A percentile compares a stretch with the other conserved stretches of the same genome.
Evolutionary conservation across 805 yeast species (phyloP).

Genomic region (Suhomyces xylopsoci): DNA sequence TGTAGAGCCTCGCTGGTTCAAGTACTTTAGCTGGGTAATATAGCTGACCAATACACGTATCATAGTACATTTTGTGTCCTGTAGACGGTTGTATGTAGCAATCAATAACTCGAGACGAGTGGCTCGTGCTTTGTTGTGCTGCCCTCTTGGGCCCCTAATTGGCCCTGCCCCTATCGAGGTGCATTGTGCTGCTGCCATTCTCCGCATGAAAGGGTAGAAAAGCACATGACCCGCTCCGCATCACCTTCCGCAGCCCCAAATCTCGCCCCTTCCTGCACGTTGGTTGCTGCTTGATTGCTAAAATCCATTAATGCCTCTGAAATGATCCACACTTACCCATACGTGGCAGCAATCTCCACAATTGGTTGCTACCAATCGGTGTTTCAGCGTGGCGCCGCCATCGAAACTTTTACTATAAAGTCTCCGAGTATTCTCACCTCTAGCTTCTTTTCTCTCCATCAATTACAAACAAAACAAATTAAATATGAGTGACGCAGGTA

Average conservation of each 20-base stretch:
- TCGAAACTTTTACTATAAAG: not conserved
- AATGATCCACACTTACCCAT: not conserved
- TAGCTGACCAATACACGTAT: constrained; percentile 9
- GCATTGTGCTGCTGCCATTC: not conserved
- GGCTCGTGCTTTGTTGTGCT: not conserved
- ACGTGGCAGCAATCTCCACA: not conserved
- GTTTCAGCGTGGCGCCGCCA: not conserved
- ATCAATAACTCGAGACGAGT: not conserved
- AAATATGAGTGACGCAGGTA: constrained; percentile 42
- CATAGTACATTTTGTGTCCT: not conserved
- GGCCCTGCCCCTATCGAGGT: not conserved
- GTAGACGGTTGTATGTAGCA: not conserved
- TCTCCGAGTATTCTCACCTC: not conserved
- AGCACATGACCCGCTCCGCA: not conserved
- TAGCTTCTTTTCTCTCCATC: not conserved
- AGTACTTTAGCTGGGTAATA: constrained; percentile 48
- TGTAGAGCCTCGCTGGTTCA: constrained; percentile 89
- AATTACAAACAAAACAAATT: not conserved
- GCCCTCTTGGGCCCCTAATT: not conserved
- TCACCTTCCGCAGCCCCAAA: not conserved
- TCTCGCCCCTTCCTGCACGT: not conserved
- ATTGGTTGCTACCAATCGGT: not conserved
- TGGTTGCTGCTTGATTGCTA: not conserved
- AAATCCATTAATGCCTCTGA: not conserved
- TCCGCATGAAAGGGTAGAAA: not conserved